phyloP scores from a whole-genome alignment of 1,284 basidiomycete species.

The Vanrija pseudolonga region DNA sequence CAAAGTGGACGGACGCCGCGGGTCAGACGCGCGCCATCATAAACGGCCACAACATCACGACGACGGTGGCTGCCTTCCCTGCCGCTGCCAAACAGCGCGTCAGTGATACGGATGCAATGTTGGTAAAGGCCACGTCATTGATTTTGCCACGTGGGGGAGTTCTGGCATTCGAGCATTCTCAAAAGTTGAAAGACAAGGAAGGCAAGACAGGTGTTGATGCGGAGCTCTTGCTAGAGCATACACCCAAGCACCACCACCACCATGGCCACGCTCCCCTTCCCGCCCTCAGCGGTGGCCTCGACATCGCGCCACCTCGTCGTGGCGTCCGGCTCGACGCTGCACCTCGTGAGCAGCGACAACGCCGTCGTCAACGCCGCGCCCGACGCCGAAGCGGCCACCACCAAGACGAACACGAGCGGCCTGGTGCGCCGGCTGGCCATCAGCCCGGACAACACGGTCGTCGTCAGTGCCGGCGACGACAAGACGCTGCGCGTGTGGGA shows the following conservation, averaged over 20 bases:
- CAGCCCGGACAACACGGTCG: constrained; percentile 53
- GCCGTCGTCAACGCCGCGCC: constrained; percentile 11
- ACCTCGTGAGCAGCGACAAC: constrained; percentile 5
- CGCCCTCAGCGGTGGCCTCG: constrained; percentile 16
- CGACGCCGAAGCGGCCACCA: constrained; percentile 11
- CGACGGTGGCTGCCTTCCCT: no score
- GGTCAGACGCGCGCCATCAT: no score
- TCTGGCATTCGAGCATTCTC: no score
- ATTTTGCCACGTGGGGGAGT: no score
- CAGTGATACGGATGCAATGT: no score
- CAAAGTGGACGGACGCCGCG: no score
- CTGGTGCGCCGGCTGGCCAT: constrained; percentile 63
- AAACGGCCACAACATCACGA: no score
- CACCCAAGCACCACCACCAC: background rate
- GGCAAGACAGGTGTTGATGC: no score
- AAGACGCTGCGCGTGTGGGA: constrained; percentile 74
- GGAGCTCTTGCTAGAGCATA: no score
- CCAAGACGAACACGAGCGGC: constrained; percentile 5
- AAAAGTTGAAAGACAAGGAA: no score
- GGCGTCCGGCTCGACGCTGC: constrained; percentile 10
- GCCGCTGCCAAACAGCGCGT: no score
- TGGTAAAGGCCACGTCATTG: no score
- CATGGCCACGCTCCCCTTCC: constrained; percentile 9
- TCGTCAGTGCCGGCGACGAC: constrained; percentile 70
- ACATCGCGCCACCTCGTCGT: constrained; percentile 3